phyloP scores from a whole-genome alignment of 805 yeast genomes.

The Barnettozyma sp. region DNA sequence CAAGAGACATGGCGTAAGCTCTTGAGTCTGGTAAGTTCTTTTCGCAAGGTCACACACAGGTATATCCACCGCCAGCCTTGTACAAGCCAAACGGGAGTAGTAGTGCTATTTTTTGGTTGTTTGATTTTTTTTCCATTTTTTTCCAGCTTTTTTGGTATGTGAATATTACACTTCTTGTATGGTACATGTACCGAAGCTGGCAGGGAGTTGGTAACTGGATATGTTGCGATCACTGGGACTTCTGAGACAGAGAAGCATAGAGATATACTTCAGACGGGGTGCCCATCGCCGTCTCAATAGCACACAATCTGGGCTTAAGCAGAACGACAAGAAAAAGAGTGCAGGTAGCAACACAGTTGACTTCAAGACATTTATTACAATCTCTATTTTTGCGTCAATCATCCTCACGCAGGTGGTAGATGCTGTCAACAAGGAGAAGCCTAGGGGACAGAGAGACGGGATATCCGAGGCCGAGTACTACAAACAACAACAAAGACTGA shows the following conservation, averaged over 20 bases:
- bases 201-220: too few species aligned
- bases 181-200: too few species aligned
- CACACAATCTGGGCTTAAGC: slow-evolving; percentile 1
- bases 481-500: slow-evolving; percentile 41
- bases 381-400: slow-evolving; percentile 40
- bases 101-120: background rate
- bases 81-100: background rate
- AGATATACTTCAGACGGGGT: too few species aligned
- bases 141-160: too few species aligned
- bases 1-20: slow-evolving; percentile 82
- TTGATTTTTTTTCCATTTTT: background rate
- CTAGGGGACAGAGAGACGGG: slow-evolving; percentile 20
- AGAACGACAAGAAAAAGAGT: slow-evolving; percentile 4
- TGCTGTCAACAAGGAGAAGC: slow-evolving; percentile 30
- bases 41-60: too few species aligned
- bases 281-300: slow-evolving; percentile 4
- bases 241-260: background rate
- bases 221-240: slow-evolving; percentile 7
- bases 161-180: too few species aligned
- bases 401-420: slow-evolving; percentile 34
- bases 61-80: too few species aligned
- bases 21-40: too few species aligned
- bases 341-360: too few species aligned
- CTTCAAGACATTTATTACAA: slow-evolving; percentile 33
- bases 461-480: slow-evolving; percentile 36